phyloP scores from a whole-genome alignment of 176 grass and related monocot species.

The Triticum timopheevii region DNA sequence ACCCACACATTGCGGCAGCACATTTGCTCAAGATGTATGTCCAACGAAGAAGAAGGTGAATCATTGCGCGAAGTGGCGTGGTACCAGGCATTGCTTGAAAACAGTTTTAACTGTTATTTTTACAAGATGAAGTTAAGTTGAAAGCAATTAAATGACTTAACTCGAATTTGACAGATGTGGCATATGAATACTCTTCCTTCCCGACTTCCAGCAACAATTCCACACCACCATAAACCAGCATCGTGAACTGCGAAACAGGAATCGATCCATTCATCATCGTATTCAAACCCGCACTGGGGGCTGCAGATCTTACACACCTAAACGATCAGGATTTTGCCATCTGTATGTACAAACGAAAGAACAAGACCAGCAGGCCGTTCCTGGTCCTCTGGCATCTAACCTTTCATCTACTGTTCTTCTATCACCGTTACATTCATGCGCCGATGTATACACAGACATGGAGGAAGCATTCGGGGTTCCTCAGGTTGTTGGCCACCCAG shows the following conservation, averaged over 20 bases:
- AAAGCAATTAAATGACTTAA: too few species aligned
- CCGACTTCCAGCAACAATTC: too few species aligned
- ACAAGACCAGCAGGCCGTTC: not conserved
- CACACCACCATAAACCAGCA: too few species aligned
- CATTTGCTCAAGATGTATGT: too few species aligned
- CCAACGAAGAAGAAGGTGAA: too few species aligned
- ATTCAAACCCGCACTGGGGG: not conserved
- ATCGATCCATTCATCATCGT: not conserved
- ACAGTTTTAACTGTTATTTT: too few species aligned
- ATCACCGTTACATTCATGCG: not conserved
- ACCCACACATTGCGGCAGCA: too few species aligned
- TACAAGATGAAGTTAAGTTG: too few species aligned
- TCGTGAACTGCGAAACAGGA: not conserved
- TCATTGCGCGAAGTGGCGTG: too few species aligned
- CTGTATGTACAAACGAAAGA: not conserved
- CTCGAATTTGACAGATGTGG: too few species aligned
- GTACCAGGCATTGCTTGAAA: too few species aligned
- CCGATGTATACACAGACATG: conserved; percentile 66
- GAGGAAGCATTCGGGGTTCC: conserved; percentile 84
- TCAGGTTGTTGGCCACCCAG: conserved; percentile 85
- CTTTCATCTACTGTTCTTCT: not conserved
- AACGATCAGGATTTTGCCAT: not conserved
- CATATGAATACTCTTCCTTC: too few species aligned
- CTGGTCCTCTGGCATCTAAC: not conserved
- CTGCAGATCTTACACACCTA: not conserved